Evolutionary conservation across 2,329 filamentous ascomycete species (phyloP), one percentile per base, ranked within the genome.

Genomic region (Bipolaris cookei): DNA sequence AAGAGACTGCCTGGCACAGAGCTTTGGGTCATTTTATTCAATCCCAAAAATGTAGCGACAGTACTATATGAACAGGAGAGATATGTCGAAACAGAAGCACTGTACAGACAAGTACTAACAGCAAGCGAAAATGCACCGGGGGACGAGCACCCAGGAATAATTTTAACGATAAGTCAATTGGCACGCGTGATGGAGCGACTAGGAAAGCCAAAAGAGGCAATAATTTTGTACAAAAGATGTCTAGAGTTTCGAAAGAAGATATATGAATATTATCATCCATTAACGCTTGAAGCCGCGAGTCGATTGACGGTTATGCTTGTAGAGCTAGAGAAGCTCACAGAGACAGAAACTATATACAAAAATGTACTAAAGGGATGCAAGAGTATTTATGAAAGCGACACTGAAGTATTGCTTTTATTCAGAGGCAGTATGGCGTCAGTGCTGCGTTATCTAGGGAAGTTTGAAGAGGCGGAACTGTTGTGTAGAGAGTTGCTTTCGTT

Each of bases 81-180:
- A 6, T 21, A 3, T 21, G 4, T 6, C 5, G 38, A 41, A 13
- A 18, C 20, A 13, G 38, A 41, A 23, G 20, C 10, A 18, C 2
- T 41, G 7, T 20, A 7, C 6, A 41, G 38, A 41, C 16, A 39
- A 8, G 18, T 4, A 18, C 11, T 13, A 6, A 2, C 20, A 10
- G 11, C 18, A 21, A 14, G 1, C 5, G 4, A 41, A 11, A 41
- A 23, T 0, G 4, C 7, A 18, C 18, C 7, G 13, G 38, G 38
- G 10, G 4, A 18, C 14, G 2, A 41, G 1, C 1, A 14, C 18
- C 0, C 0, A 23, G 0, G 3, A 3, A 41, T 18, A 11, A 11
- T 41, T 6, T 23, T 1, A 14, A 21, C 3, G 11, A 41, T n/a
- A 1, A 1, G 3, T 14, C 1, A 7, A 0, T 13, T 41, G 8